Percentiles rank a stretch among this genome's conserved stretches.
Evolutionary conservation across 2,329 filamentous ascomycete genomes (phyloP).

Genomic region (Aureobasidium leucospermi): DNA sequence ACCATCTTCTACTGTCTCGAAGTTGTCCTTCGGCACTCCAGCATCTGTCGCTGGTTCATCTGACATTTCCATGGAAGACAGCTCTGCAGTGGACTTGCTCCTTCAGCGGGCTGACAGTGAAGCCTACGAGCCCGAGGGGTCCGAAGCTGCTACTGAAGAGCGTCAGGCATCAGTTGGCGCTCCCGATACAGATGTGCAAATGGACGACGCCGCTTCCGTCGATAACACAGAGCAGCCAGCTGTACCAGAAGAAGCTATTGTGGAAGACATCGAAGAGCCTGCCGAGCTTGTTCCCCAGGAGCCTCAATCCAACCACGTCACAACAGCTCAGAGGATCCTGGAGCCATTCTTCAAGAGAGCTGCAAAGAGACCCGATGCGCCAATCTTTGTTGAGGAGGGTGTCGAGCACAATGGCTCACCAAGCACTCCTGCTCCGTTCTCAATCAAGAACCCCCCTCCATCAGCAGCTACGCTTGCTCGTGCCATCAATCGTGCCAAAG

Average conservation of each 20-base stretch:
- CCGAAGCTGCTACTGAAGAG: background rate
- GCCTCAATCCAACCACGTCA: background rate
- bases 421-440: background rate
- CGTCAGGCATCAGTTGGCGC: background rate
- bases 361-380: background rate
- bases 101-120: background rate
- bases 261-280: background rate
- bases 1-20: background rate
- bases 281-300: background rate
- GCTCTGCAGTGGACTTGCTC: background rate
- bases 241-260: background rate
- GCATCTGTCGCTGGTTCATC: background rate
- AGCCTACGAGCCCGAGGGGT: background rate
- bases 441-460: background rate
- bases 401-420: background rate
- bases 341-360: conserved; percentile 4
- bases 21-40: background rate
- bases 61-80: background rate
- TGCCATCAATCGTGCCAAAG: background rate
- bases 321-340: background rate
- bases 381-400: background rate
- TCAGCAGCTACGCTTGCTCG: background rate
- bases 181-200: background rate
- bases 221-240: background rate
- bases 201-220: background rate